These are phyloP conservation scores for Ramalina intermedia DNA, from an alignment of 495 filamentous ascomycete genomes.

Conservation along the genomic window DNA sequence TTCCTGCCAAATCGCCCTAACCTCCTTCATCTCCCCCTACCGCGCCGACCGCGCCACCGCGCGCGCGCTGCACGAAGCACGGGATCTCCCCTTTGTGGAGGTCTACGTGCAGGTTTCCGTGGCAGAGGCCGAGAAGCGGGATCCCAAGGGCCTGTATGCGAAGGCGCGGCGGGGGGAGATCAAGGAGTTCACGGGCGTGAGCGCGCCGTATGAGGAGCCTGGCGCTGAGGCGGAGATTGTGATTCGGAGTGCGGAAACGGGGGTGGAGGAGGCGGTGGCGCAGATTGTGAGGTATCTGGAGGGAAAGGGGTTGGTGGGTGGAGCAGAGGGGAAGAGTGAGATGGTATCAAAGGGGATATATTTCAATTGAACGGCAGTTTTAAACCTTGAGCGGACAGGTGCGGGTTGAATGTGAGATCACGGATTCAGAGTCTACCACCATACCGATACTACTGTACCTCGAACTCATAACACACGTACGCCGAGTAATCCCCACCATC, in stretches of 20 bases:
- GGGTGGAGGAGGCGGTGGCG: constrained; percentile 70
- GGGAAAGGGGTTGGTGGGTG: constrained; percentile 38
- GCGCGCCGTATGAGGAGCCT: constrained; percentile 84
- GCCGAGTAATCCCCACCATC: constrained; percentile 72
- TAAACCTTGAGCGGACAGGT: background rate
- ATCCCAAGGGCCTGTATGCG: constrained; percentile 96
- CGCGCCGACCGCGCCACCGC: constrained; percentile 70
- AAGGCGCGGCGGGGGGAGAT: constrained; percentile 87
- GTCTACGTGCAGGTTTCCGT: constrained; percentile 81
- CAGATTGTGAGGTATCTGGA: constrained; percentile 73
- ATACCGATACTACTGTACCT: constrained; percentile 30
- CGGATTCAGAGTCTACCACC: background rate
- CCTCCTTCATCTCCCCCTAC: constrained; percentile 96
- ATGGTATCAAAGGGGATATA: background rate
- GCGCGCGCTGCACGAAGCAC: constrained; percentile 55
- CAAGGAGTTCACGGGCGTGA: constrained; percentile 91
- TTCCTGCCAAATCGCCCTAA: constrained; percentile 69
- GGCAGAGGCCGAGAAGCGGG: constrained; percentile 80
- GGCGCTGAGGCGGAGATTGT: constrained; percentile 64
- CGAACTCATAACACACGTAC: constrained; percentile 95
- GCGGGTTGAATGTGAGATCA: background rate
- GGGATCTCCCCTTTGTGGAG: constrained; percentile 74
- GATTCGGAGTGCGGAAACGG: constrained; percentile 60
- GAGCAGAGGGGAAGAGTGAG: constrained; percentile 3
- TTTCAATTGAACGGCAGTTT: background rate